Conservation (phyloP, 2,329 filamentous ascomycete genomes). For the Trichophyton mentagrophytes region DNA sequence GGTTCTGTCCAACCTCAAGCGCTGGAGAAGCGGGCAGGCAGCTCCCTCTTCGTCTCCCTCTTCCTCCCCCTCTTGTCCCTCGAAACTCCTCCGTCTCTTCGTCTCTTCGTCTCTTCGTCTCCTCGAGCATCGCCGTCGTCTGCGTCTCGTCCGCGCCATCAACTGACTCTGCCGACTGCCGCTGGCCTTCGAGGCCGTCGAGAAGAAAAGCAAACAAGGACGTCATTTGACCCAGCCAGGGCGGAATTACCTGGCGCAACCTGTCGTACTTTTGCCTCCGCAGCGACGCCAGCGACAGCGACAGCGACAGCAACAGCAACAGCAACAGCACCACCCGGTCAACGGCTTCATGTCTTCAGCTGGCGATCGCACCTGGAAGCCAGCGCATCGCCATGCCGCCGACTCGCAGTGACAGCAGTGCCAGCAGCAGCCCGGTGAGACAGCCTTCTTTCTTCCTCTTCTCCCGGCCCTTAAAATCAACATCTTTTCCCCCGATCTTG, state of each 20-base stretch:
- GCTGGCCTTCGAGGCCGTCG: background rate
- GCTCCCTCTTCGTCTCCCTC: too few relatives aligned
- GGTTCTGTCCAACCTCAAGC: too few relatives aligned
- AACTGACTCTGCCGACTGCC: background rate
- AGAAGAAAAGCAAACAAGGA: background rate
- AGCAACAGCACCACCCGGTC: background rate
- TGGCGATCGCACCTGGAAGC: background rate
- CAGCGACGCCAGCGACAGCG: too few relatives aligned
- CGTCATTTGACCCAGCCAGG: slow-evolving; percentile 1
- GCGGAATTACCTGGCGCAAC: background rate
- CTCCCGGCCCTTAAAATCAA: too few relatives aligned
- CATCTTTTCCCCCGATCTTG: too few relatives aligned
- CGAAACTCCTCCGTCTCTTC: too few relatives aligned
- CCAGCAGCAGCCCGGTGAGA: background rate
- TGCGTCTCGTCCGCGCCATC: background rate
- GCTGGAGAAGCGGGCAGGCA: too few relatives aligned
- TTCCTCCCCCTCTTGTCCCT: too few relatives aligned
- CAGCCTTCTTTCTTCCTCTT: background rate
- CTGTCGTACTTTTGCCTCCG: background rate
- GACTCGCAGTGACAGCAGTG: background rate
- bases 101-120: too few relatives aligned
- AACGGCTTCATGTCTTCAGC: background rate
- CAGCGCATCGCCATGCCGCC: background rate
- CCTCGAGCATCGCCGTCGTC: background rate
- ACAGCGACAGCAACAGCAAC: background rate